Evolutionary conservation across 2,329 filamentous ascomycete genomes (phyloP).

Genomic region (Fusarium marasasianum): DNA sequence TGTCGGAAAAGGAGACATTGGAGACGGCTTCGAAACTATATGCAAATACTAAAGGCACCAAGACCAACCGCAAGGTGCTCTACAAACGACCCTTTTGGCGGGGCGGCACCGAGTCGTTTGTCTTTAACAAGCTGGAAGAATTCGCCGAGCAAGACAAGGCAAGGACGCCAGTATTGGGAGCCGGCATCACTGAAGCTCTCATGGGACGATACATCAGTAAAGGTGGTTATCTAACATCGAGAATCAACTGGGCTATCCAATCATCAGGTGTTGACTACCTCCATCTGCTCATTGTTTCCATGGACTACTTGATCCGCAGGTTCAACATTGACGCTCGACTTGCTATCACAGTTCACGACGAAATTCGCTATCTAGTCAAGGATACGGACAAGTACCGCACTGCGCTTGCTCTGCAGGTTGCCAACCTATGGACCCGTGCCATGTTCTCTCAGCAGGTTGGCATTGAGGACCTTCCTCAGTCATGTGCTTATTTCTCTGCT

Average conservation of each 20-base stretch:
- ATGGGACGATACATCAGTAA: conserved; percentile 89
- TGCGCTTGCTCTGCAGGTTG: conserved; percentile 91
- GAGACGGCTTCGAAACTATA: conserved; percentile 84
- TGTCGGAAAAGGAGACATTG: conserved; percentile 82
- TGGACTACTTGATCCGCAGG: conserved; percentile 90
- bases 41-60: conserved; percentile 87
- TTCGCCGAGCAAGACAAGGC: conserved; percentile 95
- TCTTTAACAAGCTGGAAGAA: conserved; percentile 98
- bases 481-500: conserved; percentile 94
- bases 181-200: conserved; percentile 94
- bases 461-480: conserved; percentile 92
- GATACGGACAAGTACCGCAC: conserved; percentile 86
- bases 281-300: conserved; percentile 89
- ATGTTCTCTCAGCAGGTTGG: conserved; percentile 98
- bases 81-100: conserved; percentile 87
- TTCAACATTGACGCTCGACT: conserved; percentile 88
- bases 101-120: conserved; percentile 94
- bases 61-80: conserved; percentile 78
- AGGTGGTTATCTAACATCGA: conserved; percentile 91
- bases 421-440: conserved; percentile 95
- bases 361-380: conserved; percentile 92
- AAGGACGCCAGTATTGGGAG: conserved; percentile 89
- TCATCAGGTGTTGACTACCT: conserved; percentile 97
- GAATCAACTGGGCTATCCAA: conserved; percentile 99
- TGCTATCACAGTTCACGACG: conserved; percentile 95